phyloP scores from a whole-genome alignment of 108 stramenopile species.

The Cyclotella baltica region DNA sequence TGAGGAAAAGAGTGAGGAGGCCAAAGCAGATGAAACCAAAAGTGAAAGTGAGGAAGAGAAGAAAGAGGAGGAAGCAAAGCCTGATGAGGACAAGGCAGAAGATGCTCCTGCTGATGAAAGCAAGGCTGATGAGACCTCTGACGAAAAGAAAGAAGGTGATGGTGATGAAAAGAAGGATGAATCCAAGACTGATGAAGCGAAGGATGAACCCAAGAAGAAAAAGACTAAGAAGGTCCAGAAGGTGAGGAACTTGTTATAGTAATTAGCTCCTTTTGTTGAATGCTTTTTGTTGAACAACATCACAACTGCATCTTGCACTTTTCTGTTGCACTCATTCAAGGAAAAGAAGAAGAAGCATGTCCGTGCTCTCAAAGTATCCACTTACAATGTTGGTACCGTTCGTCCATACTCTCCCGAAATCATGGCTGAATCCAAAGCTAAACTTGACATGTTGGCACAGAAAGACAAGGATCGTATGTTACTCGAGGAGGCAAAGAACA shows the following conservation, averaged over 20 bases:
- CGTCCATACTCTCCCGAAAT: constrained; percentile 73
- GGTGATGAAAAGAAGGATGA: constrained; percentile 33
- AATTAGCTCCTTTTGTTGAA: not conserved
- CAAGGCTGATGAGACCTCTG: constrained; percentile 44
- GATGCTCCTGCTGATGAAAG: constrained; percentile 10
- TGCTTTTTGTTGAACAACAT: constrained; percentile 3
- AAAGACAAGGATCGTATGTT: constrained; percentile 89
- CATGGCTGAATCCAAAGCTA: constrained; percentile 82
- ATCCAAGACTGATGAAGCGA: constrained; percentile 23
- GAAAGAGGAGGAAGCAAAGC: constrained; percentile 39
- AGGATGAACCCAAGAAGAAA: constrained; percentile 54
- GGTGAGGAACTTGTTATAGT: constrained; percentile 50
- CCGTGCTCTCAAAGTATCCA: constrained; percentile 64
- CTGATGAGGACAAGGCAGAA: constrained; percentile 47
- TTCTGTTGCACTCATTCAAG: constrained; percentile 35
- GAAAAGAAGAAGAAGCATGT: constrained; percentile 86
- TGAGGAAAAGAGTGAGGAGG: constrained; percentile 62
- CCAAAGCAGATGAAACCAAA: constrained; percentile 56
- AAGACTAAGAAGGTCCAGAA: constrained; percentile 82
- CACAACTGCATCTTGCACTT: not conserved
- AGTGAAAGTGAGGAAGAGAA: constrained; percentile 39
- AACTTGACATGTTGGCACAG: constrained; percentile 76
- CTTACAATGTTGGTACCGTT: constrained; percentile 63
- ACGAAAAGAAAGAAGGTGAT: constrained; percentile 55
- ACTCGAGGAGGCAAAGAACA: constrained; percentile 94